A percentile compares a stretch with the other conserved stretches of the same genome.
These are phyloP conservation scores for Fusarium denticulatum DNA, from an alignment of 2,329 filamentous ascomycete genomes.

Conservation along the genomic window DNA sequence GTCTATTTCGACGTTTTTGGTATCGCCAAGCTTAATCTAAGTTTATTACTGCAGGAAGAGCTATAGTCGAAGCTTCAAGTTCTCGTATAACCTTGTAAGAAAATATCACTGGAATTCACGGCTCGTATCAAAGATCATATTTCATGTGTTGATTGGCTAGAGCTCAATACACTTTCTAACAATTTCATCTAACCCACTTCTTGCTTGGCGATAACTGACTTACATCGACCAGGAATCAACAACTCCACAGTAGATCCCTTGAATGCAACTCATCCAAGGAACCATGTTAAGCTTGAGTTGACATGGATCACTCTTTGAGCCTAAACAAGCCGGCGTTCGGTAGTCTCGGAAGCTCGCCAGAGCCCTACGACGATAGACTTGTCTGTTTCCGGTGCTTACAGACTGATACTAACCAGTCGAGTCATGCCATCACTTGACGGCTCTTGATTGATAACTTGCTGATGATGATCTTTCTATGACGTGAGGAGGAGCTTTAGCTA, in stretches of 20 bases:
- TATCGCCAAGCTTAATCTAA: not conserved
- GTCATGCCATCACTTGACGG: not conserved
- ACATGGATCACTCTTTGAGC: not conserved
- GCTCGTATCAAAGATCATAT: not conserved
- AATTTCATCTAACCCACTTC: not conserved
- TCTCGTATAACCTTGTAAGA: not conserved
- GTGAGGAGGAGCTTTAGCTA: not conserved
- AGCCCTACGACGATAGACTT: not conserved
- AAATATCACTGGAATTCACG: not conserved
- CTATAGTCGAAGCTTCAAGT: not conserved
- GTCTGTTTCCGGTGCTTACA: not conserved
- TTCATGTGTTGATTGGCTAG: not conserved
- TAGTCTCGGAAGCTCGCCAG: not conserved
- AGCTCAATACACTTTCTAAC: not conserved
- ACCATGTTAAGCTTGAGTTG: not conserved
- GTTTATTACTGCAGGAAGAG: not conserved
- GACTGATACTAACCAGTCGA: not conserved
- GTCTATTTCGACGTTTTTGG: not conserved
- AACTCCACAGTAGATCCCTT: not conserved
- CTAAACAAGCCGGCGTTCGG: not conserved
- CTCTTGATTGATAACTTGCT: not conserved
- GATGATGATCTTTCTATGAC: not conserved
- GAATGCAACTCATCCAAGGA: not conserved
- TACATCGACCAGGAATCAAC: not conserved
- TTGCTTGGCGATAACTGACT: not conserved